phyloP scores from a whole-genome alignment of 2,329 filamentous ascomycete species.

The Fusarium sp. region DNA sequence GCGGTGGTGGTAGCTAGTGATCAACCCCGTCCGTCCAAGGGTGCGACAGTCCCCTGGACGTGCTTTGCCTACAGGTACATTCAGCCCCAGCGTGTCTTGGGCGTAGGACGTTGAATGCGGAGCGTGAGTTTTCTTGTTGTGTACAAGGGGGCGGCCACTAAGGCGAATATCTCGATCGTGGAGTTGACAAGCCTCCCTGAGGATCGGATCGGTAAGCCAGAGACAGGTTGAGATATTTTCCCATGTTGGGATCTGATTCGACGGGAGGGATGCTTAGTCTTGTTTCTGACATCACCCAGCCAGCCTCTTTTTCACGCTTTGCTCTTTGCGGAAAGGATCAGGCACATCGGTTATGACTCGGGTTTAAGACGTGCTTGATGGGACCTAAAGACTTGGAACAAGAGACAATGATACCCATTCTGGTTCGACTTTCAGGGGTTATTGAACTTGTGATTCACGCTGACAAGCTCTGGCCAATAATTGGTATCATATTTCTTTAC shows the following conservation, averaged over 20 bases:
- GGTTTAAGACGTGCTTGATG: background rate
- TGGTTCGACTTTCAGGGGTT: rapidly evolving
- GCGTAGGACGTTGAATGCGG: background rate
- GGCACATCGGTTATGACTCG: background rate
- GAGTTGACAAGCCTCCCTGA: constrained; percentile 18
- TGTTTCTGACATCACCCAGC: background rate
- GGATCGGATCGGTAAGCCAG: background rate
- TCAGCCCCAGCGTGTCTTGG: background rate
- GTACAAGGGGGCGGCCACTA: constrained; percentile 8
- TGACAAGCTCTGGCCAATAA: rapidly evolving
- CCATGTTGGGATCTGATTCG: background rate
- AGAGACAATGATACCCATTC: background rate
- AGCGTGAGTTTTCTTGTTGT: background rate
- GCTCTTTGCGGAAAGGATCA: background rate
- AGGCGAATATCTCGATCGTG: constrained; percentile 10
- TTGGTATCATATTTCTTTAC: rapidly evolving
- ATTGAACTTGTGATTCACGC: rapidly evolving
- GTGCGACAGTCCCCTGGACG: background rate
- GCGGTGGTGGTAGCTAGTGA: background rate
- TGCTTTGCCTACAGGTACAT: background rate
- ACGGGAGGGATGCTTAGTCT: background rate
- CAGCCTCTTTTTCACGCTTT: background rate
- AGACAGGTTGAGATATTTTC: constrained; percentile 13
- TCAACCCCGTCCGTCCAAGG: background rate
- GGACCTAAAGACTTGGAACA: background rate